phyloP scores from a whole-genome alignment of 2,329 filamentous ascomycete genomes.

The Claviceps fusiformis region DNA sequence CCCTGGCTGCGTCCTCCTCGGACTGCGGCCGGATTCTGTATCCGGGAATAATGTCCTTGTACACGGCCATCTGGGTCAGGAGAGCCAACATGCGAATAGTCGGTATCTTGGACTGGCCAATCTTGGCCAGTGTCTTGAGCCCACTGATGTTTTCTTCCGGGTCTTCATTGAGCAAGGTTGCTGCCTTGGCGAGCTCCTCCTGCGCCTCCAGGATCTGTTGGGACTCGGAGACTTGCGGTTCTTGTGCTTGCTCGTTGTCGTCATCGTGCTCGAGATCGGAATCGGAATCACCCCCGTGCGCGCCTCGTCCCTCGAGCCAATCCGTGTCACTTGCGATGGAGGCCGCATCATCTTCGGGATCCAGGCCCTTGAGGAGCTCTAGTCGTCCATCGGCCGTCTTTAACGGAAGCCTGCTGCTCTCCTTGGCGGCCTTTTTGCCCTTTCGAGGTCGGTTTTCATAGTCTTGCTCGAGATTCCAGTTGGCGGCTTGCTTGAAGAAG shows the following conservation, averaged over 20 bases:
- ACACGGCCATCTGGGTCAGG: slow-evolving; percentile 76
- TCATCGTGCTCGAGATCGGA: slow-evolving; percentile 25
- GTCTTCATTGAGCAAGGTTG: slow-evolving; percentile 70
- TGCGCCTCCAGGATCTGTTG: slow-evolving; percentile 79
- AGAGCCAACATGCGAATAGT: slow-evolving; percentile 77
- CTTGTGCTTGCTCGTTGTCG: slow-evolving; percentile 22
- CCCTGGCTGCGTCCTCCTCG: slow-evolving; percentile 61
- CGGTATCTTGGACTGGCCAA: slow-evolving; percentile 54
- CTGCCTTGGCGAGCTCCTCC: slow-evolving; percentile 80
- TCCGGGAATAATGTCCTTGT: slow-evolving; percentile 91
- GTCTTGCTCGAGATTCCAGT: slow-evolving; percentile 85
- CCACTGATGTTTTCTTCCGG: slow-evolving; percentile 78
- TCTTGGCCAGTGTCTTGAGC: slow-evolving; percentile 63
- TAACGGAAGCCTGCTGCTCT: slow-evolving; percentile 68
- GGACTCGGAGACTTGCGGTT: slow-evolving; percentile 55
- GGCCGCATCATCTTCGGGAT: slow-evolving; percentile 48
- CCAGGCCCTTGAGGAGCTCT: slow-evolving; percentile 41
- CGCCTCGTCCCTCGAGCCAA: slow-evolving; percentile 48
- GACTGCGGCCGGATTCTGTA: slow-evolving; percentile 79
- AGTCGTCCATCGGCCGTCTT: slow-evolving; percentile 69
- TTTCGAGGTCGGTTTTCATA: slow-evolving; percentile 75
- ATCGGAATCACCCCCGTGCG: slow-evolving; percentile 37
- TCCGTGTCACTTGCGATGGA: slow-evolving; percentile 45
- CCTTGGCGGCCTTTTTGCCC: slow-evolving; percentile 57
- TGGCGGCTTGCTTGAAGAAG: slow-evolving; percentile 61